A percentile compares a stretch with the other conserved stretches of the same genome.
phyloP scores from a whole-genome alignment of 2,329 filamentous ascomycete species.

The Chrysoporthe puriensis region DNA sequence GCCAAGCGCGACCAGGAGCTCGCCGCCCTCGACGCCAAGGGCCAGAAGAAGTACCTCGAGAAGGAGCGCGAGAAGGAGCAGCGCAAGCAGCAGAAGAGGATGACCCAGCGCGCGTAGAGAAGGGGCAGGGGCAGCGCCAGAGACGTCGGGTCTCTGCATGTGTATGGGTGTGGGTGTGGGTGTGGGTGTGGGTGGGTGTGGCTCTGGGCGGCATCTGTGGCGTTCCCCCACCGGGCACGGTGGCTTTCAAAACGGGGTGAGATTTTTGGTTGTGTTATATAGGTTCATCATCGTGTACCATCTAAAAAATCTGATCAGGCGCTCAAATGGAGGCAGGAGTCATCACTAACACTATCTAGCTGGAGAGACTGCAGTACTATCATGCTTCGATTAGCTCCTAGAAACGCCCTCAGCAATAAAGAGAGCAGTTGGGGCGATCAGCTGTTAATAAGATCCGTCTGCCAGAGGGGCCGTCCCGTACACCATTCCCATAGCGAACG shows the following conservation, averaged over 20 bases:
- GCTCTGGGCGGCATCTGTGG: not conserved
- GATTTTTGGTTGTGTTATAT: not conserved
- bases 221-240: not conserved
- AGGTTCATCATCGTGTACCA: not conserved
- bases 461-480: too few relatives aligned
- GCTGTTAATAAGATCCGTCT: not conserved
- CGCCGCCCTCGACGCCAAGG: constrained; percentile 75
- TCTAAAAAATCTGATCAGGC: not conserved
- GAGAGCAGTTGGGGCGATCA: not conserved
- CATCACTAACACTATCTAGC: not conserved
- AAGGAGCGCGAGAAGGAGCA: constrained; percentile 77
- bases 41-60: constrained; percentile 84
- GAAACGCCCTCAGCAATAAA: not conserved
- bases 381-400: not conserved
- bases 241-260: not conserved
- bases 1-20: constrained; percentile 86
- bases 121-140: not conserved
- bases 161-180: not conserved
- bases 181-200: not conserved
- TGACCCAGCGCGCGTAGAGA: constrained; percentile 54
- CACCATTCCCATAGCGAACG: too few relatives aligned
- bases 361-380: not conserved
- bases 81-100: constrained; percentile 58
- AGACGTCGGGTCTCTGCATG: not conserved
- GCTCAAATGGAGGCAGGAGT: not conserved